Evolutionary conservation across 305 asterid genomes (phyloP).

Genomic region (Solanum hybrid): DNA sequence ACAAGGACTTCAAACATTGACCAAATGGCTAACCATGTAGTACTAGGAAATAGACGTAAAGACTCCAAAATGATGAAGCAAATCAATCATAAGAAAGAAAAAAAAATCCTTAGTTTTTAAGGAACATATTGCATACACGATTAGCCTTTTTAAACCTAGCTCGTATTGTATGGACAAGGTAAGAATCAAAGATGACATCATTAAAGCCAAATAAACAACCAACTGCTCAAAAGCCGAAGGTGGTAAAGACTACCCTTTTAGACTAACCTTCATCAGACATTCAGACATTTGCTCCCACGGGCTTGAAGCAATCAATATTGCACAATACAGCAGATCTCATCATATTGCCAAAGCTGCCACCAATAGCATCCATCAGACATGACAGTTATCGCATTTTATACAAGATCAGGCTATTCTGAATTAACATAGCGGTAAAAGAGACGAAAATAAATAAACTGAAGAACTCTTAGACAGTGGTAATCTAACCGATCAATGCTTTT

Average conservation of each 20-base stretch:
- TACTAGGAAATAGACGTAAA: neutral
- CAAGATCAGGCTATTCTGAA: neutral
- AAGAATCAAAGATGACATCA: neutral
- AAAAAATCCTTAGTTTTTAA: neutral
- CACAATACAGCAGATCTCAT: constrained; percentile 91
- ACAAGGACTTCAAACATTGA: neutral
- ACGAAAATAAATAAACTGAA: constrained; percentile 14
- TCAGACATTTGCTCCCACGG: constrained; percentile 64
- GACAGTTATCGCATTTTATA: constrained; percentile 9
- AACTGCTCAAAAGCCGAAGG: neutral
- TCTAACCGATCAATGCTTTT: constrained; percentile 96
- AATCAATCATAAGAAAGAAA: neutral
- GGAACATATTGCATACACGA: neutral
- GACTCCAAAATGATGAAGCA: neutral
- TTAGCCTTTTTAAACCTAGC: neutral
- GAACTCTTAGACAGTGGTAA: constrained; percentile 25
- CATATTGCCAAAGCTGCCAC: constrained; percentile 85
- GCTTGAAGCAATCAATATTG: constrained; percentile 93
- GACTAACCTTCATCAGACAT: constrained; percentile 32
- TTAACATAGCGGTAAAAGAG: neutral
- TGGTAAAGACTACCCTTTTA: constrained; percentile 10
- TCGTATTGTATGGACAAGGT: neutral
- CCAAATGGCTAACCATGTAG: neutral
- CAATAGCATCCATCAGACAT: constrained; percentile 33
- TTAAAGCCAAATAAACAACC: neutral